Base-by-base conservation (phyloP, 371 early-diverging fungal species). In the Mucor sp. region DNA sequence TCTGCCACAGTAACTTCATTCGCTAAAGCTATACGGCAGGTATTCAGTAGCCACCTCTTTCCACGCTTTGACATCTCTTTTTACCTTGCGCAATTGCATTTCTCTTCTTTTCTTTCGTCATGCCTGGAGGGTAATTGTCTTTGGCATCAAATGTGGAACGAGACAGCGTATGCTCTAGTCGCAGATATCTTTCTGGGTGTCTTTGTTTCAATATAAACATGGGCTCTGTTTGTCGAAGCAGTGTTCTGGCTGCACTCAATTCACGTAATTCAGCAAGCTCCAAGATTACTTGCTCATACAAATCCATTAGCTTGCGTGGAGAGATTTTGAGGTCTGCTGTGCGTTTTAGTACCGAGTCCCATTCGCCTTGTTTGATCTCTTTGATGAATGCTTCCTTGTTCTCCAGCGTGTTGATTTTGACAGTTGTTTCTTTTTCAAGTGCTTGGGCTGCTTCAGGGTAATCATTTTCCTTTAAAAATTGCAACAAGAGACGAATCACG, bases 401-500 rank as follows among this genome's bases (percentile, higher is more conserved):
- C 65, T 97, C 97, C 6, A 97, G 91, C 0, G 95, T 91, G 77
- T 95, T 95, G n/a, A 98, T 79, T 1, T 87, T 78, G 17, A 94
- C 83, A 5, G 84, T 81, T 1, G 94, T 86, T 79, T 98, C 98
- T 33, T 88, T 84, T 89, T 97, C 93, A n/a, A 98, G 82, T 0
- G 90, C 81, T 0, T 82, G 77, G 7, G 95, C 85, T 3, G 95
- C 87, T 27, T 87, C 82, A 25, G 80, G 81, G 7, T 95, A 83
- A 66, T 94, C 92, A 72, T 95, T 93, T 71, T 97, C 98, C 66
- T 93, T 93, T 30, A 96, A 77, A 69, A 95, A 98, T 77, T 97
- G 98, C 59, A 93, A 85, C 60, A 97, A 87, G 23, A 98, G 89
- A n/a, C 69, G 69, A 60, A 72, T 69, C 4, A 72, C 62, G 25